Base-by-base conservation (phyloP, 2,329 filamentous ascomycete species). In the Phaeoacremonium minimum region DNA sequence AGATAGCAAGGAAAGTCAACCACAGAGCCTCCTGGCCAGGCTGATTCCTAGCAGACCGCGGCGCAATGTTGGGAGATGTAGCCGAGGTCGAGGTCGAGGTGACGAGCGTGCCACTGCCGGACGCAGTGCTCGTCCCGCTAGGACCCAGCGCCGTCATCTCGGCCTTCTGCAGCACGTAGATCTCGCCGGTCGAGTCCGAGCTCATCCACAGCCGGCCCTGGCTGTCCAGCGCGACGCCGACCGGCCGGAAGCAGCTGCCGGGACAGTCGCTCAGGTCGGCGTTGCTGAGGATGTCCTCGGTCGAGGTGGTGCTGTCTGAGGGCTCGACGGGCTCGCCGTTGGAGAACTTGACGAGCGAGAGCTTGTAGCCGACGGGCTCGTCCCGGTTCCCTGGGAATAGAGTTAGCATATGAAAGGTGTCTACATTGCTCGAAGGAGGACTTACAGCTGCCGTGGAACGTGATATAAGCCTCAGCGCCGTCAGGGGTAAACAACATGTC, bases 381-480 rank as follows among this genome's bases (percentile, higher is more conserved):
- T 26, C 22, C 9, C 22, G 22, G 22, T 26, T 26, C 22, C 22
- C 22, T 26, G 22, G 9, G 22, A 26, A n/a, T 9, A 9, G 22
- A n/a, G 22, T 26, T n/a, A 26, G 22, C n/a, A 9, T 26, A 9
- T 9, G 22, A 26, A n/a, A 26, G 9, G 14, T 8, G 14, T 8
- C 9, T 9, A 26, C 22, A n/a, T 9, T n/a, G n/a, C 22, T 26
- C n/a, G 9, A n/a, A n/a, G n/a, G 22, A 26, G 22, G 9, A n/a
- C 22, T 26, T 26, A 26, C 83, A 87, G 56, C 76, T 83, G 12
- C 85, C 84, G 55, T 87, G 84, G 58, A 88, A 86, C 1, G 77
- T 68, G 14, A 89, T 63, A 60, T 76, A 88, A 2, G 81, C 83
- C 3, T 66, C 70, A 11, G 69, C 71, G 22, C 75, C 75, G 28